Percentiles rank a stretch among this genome's conserved stretches.
Conservation (phyloP, 257 asterid species). For the Cruciata laevipes region DNA sequence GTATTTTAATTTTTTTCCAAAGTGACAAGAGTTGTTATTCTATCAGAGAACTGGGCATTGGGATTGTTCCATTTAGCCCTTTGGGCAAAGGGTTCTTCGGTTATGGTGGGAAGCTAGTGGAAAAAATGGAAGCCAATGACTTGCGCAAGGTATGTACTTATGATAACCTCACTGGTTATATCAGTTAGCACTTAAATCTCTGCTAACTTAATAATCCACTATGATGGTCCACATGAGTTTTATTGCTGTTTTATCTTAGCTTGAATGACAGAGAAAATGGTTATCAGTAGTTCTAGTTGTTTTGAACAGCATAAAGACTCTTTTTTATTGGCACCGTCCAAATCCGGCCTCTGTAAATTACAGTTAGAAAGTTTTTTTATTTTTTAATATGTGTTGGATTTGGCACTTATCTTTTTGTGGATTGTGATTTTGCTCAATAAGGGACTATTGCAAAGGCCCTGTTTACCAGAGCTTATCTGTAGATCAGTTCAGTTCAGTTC, state of each 20-base stretch:
- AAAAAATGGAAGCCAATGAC: constrained; percentile 18
- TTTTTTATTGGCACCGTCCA: background rate
- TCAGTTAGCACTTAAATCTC: background rate
- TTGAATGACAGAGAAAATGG: background rate
- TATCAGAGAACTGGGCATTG: constrained; percentile 30
- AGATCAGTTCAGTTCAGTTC: too few species aligned
- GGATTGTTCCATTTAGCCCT: constrained; percentile 30
- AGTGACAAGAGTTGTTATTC: background rate
- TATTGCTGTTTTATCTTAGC: background rate
- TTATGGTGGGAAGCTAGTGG: constrained; percentile 20
- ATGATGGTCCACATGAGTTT: background rate
- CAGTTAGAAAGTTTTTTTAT: background rate
- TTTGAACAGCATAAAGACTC: background rate
- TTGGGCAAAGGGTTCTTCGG: constrained; percentile 27
- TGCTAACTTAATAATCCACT: background rate
- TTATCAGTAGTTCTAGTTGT: background rate
- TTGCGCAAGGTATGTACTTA: constrained; percentile 21
- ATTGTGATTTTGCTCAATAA: too few species aligned
- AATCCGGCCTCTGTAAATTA: background rate
- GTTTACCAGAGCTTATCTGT: too few species aligned
- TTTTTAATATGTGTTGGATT: too few species aligned
- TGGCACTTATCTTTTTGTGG: too few species aligned
- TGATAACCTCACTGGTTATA: background rate
- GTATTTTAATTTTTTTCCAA: background rate
- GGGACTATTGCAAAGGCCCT: too few species aligned